A percentile compares a stretch with the other conserved stretches of the same genome.
Conservation (phyloP, 2,329 filamentous ascomycete species). For the Colletotrichum sansevieriae region DNA sequence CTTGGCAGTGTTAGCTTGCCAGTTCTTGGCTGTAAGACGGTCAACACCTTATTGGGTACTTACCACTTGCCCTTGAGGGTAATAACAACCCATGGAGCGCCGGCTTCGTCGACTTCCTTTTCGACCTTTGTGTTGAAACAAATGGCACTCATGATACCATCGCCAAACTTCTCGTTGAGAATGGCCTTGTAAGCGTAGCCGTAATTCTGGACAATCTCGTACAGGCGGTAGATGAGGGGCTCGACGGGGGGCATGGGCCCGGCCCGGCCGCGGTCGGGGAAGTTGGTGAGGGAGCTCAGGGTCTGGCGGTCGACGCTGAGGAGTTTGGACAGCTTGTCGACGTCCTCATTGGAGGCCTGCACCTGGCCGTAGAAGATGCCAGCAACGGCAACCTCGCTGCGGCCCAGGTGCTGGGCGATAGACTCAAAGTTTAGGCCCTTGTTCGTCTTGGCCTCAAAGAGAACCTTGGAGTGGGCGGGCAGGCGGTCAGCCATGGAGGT, state of each 20-base stretch:
- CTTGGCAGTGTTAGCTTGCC: constrained; percentile 43
- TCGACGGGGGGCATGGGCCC: constrained; percentile 88
- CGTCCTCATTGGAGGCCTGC: constrained; percentile 77
- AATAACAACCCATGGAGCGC: constrained; percentile 86
- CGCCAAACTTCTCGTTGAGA: constrained; percentile 93
- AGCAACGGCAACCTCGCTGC: constrained; percentile 86
- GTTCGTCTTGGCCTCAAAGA: constrained; percentile 84
- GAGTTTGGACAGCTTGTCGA: constrained; percentile 73
- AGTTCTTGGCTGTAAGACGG: background rate
- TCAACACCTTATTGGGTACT: background rate
- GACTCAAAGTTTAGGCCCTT: constrained; percentile 83
- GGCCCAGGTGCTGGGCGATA: constrained; percentile 79
- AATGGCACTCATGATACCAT: constrained; percentile 98
- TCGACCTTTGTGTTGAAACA: constrained; percentile 91
- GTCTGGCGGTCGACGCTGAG: constrained; percentile 70
- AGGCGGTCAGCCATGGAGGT: constrained; percentile 76
- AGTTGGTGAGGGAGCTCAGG: constrained; percentile 76
- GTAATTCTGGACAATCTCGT: constrained; percentile 97
- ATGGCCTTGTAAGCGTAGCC: constrained; percentile 96
- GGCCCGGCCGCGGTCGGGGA: constrained; percentile 83
- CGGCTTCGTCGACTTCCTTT: constrained; percentile 90
- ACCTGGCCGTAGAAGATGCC: constrained; percentile 93
- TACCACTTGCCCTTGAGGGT: constrained; percentile 87
- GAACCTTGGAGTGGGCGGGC: constrained; percentile 76
- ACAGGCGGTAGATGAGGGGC: constrained; percentile 89